Evolutionary conservation across 2,329 filamentous ascomycete species (phyloP).

Genomic region (Rosellinia necatrix): DNA sequence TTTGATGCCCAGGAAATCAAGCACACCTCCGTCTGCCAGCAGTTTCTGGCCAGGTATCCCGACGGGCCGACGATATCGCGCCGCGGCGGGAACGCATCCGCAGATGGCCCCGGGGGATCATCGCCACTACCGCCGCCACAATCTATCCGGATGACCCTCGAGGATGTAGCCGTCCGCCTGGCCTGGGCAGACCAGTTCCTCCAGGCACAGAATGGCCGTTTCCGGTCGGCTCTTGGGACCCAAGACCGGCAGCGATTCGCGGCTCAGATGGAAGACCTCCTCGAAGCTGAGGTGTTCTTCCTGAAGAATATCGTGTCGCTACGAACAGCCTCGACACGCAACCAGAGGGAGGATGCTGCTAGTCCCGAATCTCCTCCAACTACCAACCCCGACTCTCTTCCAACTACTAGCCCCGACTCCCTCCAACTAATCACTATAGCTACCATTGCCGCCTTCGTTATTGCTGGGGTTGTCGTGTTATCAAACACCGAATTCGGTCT

Average conservation of each 20-base stretch:
- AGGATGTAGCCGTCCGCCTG: neutral
- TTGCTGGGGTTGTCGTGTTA: neutral
- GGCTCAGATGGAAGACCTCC: slow-evolving; percentile 2
- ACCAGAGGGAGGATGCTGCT: neutral
- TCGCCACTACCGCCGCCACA: neutral
- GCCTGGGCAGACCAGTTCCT: neutral
- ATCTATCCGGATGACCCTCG: neutral
- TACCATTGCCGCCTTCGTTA: neutral
- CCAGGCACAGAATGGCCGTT: slow-evolving; percentile 4
- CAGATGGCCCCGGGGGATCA: slow-evolving; percentile 1
- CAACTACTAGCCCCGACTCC: neutral
- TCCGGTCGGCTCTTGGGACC: neutral
- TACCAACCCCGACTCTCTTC: neutral
- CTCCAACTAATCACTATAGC: neutral
- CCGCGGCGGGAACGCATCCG: too few relatives aligned
- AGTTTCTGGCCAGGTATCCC: slow-evolving; percentile 16
- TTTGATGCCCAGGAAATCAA: slow-evolving; percentile 6
- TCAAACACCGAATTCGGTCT: neutral
- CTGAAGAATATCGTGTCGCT: neutral
- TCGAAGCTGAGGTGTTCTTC: neutral
- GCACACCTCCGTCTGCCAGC: slow-evolving; percentile 11
- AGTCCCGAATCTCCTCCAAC: neutral
- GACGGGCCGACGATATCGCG: slow-evolving; percentile 9
- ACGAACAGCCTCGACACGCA: neutral
- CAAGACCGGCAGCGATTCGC: neutral